phyloP scores from a whole-genome alignment of 768 basidiomycete genomes.

The Phanerochaete carnosa region DNA sequence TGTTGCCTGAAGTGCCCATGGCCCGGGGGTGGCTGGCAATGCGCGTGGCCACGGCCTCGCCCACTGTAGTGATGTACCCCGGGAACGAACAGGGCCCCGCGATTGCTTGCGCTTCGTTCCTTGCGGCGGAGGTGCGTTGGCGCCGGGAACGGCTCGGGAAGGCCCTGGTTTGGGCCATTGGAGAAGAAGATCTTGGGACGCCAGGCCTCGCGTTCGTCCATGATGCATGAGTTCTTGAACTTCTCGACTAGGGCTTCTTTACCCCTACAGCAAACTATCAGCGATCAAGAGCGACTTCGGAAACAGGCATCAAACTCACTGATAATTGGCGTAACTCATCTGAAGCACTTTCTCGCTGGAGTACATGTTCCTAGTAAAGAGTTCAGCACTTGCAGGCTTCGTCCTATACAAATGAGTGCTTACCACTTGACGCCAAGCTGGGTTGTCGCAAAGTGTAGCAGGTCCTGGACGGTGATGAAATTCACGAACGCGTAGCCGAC shows the following conservation, averaged over 20 bases:
- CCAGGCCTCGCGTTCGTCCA: constrained; percentile 84
- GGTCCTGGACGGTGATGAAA: constrained; percentile 76
- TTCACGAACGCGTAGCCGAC: constrained; percentile 89
- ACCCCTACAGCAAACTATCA: constrained; percentile 44
- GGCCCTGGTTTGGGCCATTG: constrained; percentile 67
- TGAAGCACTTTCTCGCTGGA: constrained; percentile 88
- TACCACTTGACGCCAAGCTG: constrained; percentile 82
- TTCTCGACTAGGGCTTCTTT: constrained; percentile 90
- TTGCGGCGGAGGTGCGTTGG: constrained; percentile 80
- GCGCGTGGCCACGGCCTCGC: too few relatives aligned
- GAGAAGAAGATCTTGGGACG: constrained; percentile 85
- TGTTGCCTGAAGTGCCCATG: too few relatives aligned
- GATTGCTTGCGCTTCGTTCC: constrained; percentile 78
- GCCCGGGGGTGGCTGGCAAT: too few relatives aligned
- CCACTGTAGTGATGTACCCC: constrained; percentile 13
- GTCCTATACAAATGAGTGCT: constrained; percentile 17
- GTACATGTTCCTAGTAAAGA: constrained; percentile 73
- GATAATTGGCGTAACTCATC: constrained; percentile 91
- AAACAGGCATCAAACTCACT: constrained; percentile 49
- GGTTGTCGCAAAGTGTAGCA: constrained; percentile 70
- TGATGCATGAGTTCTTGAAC: constrained; percentile 88
- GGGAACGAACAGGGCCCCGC: constrained; percentile 63
- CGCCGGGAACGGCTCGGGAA: constrained; percentile 77
- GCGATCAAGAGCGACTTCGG: background rate
- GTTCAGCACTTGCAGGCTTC: background rate